Base-by-base conservation (phyloP, 1,139 yeast species). In the Nakaseomyces bracarensis region DNA sequence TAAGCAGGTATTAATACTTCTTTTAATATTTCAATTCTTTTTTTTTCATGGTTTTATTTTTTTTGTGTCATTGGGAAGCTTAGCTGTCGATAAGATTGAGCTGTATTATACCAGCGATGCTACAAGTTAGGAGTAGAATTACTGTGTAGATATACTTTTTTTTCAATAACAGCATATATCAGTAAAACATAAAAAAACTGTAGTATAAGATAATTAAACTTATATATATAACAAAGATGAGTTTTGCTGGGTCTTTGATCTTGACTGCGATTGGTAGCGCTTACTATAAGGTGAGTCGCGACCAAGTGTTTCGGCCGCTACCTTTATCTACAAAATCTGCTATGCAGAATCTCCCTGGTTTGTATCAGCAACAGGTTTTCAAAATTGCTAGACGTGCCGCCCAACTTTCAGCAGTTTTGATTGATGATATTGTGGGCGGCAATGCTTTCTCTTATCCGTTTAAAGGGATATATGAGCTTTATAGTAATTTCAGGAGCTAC, bases 201-300 rank as follows among this genome's bases (percentile, higher is more conserved):
- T 7, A 22, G 25, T 22, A 7, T 8, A 10, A 27, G 14, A n/a
- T n/a, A n/a, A n/a, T n/a, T n/a, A n/a, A n/a, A n/a, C n/a, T n/a
- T n/a, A n/a, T n/a, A 9, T 27, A 10, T 27, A n/a, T 5, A 10
- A 9, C 14, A n/a, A 6, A 14, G 20, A 60, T 60, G 64, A 57
- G 63, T 49, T 52, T 60, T 30, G 53, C 53, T n/a, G 58, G 58
- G 18, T 49, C 61, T 15, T 48, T 59, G 39, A 36, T 51, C 9
- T 38, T 58, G 19, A 50, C 63, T 14, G 63, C 55, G 8, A 36
- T 57, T 19, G 61, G 61, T 18, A 61, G 55, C 5, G 38, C 52
- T 7, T 44, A 49, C 8, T 55, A 52, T 44, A 58, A 58, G 35
- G 54, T 48, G 31, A 60, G 57, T 26, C 41, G 44, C 23, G 45